Evolutionary conservation across 2,329 filamentous ascomycete species (phyloP).

Genomic region (Leptographium flavum): DNA sequence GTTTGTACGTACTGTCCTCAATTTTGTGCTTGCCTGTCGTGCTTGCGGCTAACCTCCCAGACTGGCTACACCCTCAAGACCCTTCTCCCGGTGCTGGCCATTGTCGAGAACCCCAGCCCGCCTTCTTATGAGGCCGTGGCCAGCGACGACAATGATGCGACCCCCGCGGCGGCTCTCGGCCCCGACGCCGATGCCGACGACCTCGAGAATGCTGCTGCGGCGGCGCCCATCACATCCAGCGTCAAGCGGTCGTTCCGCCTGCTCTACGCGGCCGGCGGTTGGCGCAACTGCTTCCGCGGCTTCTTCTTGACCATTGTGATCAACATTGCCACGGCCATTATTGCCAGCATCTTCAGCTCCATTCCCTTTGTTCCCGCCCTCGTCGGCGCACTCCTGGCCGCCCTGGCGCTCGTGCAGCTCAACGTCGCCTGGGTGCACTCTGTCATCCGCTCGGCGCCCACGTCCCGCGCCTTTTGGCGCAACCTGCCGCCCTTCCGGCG

Average conservation of each 20-base stretch:
- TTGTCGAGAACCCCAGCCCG: conserved; percentile 42
- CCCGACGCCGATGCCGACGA: conserved; percentile 15
- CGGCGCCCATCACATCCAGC: conserved; percentile 32
- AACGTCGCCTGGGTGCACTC: conserved; percentile 74
- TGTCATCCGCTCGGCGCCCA: conserved; percentile 55
- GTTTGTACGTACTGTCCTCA: conserved; percentile 22
- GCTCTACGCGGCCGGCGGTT: conserved; percentile 49
- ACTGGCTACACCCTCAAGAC: conserved; percentile 34
- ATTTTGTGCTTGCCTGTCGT: too few relatives aligned
- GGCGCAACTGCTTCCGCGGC: conserved; percentile 56
- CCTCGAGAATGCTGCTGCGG: conserved; percentile 17
- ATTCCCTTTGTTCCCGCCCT: conserved; percentile 21
- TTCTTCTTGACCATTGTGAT: conserved; percentile 34
- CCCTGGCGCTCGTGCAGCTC: conserved; percentile 51
- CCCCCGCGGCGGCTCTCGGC: not conserved
- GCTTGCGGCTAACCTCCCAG: too few relatives aligned
- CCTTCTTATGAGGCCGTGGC: conserved; percentile 39
- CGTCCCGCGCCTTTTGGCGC: conserved; percentile 47
- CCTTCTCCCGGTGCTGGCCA: conserved; percentile 40
- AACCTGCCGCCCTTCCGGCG: conserved; percentile 53
- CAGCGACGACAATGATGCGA: conserved; percentile 14
- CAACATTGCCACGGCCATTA: conserved; percentile 15
- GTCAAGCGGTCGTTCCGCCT: conserved; percentile 35
- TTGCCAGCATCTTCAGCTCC: conserved; percentile 29
- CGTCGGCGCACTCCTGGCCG: conserved; percentile 34